Conservation (phyloP, 208 protist species). For the Zelonia costaricensis region DNA sequence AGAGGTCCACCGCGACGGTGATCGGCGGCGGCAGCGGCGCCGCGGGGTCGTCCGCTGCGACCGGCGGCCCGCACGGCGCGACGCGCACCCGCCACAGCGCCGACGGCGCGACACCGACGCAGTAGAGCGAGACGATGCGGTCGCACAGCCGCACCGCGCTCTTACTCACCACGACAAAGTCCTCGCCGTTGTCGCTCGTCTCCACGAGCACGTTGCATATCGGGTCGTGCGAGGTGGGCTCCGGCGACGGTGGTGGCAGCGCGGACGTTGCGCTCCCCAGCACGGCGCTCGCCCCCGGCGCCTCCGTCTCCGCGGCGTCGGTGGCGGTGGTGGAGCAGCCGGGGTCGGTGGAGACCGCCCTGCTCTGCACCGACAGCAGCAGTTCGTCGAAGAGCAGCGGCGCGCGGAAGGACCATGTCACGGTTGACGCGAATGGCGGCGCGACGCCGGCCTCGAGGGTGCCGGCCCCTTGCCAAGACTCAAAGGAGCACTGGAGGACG, state of each 20-base stretch:
- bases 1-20: constrained; percentile 36
- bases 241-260: not conserved
- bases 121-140: constrained; percentile 33
- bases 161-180: constrained; percentile 51
- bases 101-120: constrained; percentile 19
- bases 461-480: not conserved
- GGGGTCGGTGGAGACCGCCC: too few relatives aligned
- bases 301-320: not conserved
- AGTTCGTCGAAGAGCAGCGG: constrained; percentile 20
- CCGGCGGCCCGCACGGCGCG: not conserved
- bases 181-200: constrained; percentile 72
- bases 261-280: not conserved
- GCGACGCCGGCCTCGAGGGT: too few relatives aligned
- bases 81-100: constrained; percentile 27
- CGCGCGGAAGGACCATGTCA: constrained; percentile 28
- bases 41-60: not conserved
- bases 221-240: not conserved
- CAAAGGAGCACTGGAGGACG: constrained; percentile 16
- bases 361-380: constrained; percentile 16
- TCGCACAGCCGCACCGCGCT: constrained; percentile 7
- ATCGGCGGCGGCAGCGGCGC: constrained; percentile 18
- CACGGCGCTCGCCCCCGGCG: too few relatives aligned
- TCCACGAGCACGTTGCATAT: constrained; percentile 53
- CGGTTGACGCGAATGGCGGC: too few relatives aligned
- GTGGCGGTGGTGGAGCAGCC: too few relatives aligned